Percentiles rank a stretch among this genome's conserved stretches.
Evolutionary conservation across 108 stramenopile genomes (phyloP).

Genomic region (Skeletonema tropicum): DNA sequence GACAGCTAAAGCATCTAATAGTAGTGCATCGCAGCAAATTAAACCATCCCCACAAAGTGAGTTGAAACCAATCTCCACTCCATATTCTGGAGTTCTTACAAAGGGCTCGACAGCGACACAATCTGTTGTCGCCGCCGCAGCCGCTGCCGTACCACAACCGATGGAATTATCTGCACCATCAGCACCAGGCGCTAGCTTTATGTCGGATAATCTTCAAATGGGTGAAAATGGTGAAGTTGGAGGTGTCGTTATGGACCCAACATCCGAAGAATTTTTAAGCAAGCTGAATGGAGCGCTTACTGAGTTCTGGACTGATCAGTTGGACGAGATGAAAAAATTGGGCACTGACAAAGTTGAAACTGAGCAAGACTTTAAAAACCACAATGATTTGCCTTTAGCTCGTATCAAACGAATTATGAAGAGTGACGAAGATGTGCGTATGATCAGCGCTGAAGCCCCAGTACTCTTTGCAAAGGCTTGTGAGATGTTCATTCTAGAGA

Average conservation of each 20-base stretch:
- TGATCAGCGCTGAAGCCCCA: conserved; percentile 98
- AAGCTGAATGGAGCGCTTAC: conserved; percentile 65
- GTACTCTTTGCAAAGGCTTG: conserved; percentile 99
- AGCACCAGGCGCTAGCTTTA: neutral
- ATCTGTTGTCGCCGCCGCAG: conserved; percentile 10
- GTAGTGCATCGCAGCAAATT: conserved; percentile 4
- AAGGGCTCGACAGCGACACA: conserved; percentile 1
- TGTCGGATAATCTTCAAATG: neutral
- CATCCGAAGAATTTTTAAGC: conserved; percentile 66
- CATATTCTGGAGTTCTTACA: neutral
- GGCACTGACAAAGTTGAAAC: conserved; percentile 54
- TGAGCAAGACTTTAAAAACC: conserved; percentile 91
- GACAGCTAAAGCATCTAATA: conserved; percentile 2
- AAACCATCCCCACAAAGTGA: conserved; percentile 15
- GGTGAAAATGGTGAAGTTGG: conserved; percentile 21
- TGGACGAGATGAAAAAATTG: conserved; percentile 52
- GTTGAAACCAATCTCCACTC: conserved; percentile 4
- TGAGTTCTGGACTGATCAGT: conserved; percentile 76
- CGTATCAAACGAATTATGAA: conserved; percentile 99
- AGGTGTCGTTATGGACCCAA: conserved; percentile 58
- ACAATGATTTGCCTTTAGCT: conserved; percentile 93
- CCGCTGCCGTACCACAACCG: conserved; percentile 9
- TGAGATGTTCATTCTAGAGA: conserved; percentile 98
- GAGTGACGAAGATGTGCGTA: conserved; percentile 95
- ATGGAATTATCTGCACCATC: conserved; percentile 1